phyloP scores from a whole-genome alignment of 2,329 filamentous ascomycete species.

The Ciborinia camelliae region DNA sequence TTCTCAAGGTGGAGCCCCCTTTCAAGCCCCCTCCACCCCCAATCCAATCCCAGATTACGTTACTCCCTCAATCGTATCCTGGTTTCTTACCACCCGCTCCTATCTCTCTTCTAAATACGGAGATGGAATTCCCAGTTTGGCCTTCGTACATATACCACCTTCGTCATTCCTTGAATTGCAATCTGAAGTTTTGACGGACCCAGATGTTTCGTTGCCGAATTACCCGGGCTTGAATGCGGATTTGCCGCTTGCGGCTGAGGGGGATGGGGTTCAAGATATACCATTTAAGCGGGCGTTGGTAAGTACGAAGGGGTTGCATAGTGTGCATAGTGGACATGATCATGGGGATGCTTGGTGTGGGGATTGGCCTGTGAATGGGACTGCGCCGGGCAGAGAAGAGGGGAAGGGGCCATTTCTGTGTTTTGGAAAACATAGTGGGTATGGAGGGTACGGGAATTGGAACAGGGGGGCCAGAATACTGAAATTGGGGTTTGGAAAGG shows the following conservation, averaged over 20 bases:
- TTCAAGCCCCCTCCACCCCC: conserved; percentile 38
- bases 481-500: conserved; percentile 44
- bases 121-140: conserved; percentile 46
- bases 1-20: conserved; percentile 54
- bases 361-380: conserved; percentile 45
- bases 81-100: conserved; percentile 43
- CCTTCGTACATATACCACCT: conserved; percentile 54
- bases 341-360: conserved; percentile 61
- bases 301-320: conserved; percentile 52
- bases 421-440: conserved; percentile 64
- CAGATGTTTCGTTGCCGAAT: conserved; percentile 35
- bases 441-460: conserved; percentile 67
- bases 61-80: conserved; percentile 43
- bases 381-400: conserved; percentile 18
- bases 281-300: conserved; percentile 62
- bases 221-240: conserved; percentile 49
- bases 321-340: conserved; percentile 63
- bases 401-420: conserved; percentile 49
- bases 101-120: conserved; percentile 36
- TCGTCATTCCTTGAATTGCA: conserved; percentile 44
- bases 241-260: conserved; percentile 35
- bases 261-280: conserved; percentile 46
- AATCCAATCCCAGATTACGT: conserved; percentile 44
- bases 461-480: conserved; percentile 59
- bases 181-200: conserved; percentile 24